phyloP scores from a whole-genome alignment of 257 asterid genomes.

The Solanum verrucosum region DNA sequence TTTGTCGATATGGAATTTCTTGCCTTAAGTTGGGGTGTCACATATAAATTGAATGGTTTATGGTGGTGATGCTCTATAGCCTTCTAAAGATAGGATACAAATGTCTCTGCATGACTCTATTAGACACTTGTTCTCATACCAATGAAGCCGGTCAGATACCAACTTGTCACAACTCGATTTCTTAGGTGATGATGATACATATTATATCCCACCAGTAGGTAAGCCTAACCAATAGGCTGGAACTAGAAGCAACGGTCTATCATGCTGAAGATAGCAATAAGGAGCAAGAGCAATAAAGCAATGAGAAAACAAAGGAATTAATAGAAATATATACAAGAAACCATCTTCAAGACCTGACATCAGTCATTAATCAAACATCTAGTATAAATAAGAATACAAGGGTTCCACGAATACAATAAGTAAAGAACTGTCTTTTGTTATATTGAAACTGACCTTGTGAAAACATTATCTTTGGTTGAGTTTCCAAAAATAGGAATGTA shows the following conservation, averaged over 20 bases:
- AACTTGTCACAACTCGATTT: too few species aligned
- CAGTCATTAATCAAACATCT: not conserved
- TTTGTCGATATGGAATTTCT: too few species aligned
- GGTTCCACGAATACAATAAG: not conserved
- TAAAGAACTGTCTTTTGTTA: not conserved
- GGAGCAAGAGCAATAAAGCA: not conserved
- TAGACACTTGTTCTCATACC: not conserved
- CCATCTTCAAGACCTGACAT: not conserved
- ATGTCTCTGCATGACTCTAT: fast-evolving
- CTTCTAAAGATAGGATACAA: not conserved
- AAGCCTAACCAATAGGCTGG: not conserved
- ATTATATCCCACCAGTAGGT: too few species aligned
- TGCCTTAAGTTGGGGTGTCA: not conserved
- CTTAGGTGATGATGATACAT: too few species aligned
- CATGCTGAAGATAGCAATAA: not conserved
- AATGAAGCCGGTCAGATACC: fast-evolving
- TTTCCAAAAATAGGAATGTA: not conserved
- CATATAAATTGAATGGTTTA: not conserved
- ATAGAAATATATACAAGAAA: too few species aligned
- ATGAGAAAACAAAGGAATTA: too few species aligned
- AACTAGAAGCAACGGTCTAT: not conserved
- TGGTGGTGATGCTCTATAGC: not conserved
- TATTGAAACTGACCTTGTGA: not conserved
- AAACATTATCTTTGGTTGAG: not conserved
- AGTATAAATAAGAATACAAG: too few species aligned